Percentiles rank a stretch among this genome's conserved stretches.
Evolutionary conservation across 441 rosid genomes (phyloP).

Genomic region (Raphanus hybrid): DNA sequence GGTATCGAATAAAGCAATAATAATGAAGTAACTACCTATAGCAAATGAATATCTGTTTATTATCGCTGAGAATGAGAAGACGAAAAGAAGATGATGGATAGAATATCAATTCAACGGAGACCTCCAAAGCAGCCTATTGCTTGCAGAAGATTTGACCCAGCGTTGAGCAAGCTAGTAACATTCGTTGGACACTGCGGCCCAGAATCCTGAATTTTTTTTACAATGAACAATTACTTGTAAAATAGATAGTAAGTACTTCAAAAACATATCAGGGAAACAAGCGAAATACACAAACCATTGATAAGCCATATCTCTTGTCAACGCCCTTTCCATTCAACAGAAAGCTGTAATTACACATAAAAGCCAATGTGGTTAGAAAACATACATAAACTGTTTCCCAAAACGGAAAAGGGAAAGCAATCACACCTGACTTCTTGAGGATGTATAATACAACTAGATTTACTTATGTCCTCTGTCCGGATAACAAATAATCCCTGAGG

Average conservation of each 20-base stretch:
- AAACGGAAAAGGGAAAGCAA: constrained; percentile 5
- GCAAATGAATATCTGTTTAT: constrained; percentile 35
- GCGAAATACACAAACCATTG: constrained; percentile 56
- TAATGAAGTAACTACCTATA: constrained; percentile 69
- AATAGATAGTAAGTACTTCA: constrained; percentile 1
- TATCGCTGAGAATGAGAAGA: constrained; percentile 36
- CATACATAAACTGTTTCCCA: constrained; percentile 18
- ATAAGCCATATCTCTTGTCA: constrained; percentile 59
- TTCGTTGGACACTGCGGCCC: constrained; percentile 84
- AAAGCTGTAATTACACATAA: constrained; percentile 56
- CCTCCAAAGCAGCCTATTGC: constrained; percentile 83
- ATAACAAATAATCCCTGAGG: constrained; percentile 75
- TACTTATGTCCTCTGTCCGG: constrained; percentile 65
- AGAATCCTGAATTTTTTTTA: constrained; percentile 52
- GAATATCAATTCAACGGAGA: constrained; percentile 40
- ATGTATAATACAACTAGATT: constrained; percentile 76
- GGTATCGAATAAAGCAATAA: constrained; percentile 64
- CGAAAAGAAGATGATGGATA: constrained; percentile 4
- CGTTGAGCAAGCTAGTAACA: constrained; percentile 67
- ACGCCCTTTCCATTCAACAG: constrained; percentile 79
- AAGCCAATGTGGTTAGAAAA: constrained; percentile 25
- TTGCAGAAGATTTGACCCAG: constrained; percentile 93
- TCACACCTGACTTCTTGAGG: constrained; percentile 88
- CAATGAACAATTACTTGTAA: constrained; percentile 13
- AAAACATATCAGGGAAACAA: background rate